These are phyloP conservation scores for Avena eriantha DNA, from an alignment of 176 grass and related monocot genomes.

Conservation along the genomic window DNA sequence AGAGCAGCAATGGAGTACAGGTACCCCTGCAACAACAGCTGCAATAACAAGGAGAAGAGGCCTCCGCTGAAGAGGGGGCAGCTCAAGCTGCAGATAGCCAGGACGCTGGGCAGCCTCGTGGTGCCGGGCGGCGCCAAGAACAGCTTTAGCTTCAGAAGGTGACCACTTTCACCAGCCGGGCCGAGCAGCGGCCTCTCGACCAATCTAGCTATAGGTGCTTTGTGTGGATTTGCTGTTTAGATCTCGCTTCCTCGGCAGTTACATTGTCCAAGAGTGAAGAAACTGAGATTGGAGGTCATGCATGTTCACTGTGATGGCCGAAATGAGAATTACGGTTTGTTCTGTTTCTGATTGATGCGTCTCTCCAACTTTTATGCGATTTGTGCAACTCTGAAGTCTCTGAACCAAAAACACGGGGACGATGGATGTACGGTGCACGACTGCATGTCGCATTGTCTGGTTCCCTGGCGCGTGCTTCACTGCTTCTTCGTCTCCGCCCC, in stretches of 20 bases:
- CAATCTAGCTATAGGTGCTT: background rate
- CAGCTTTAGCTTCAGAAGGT: too few relatives aligned
- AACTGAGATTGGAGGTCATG: background rate
- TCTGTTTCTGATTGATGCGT: background rate
- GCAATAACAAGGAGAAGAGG: background rate
- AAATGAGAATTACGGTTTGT: background rate
- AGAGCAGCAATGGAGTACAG: conserved; percentile 50
- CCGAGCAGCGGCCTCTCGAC: too few relatives aligned
- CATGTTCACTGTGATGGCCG: background rate
- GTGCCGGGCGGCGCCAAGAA: background rate
- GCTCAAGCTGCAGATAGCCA: conserved; percentile 14
- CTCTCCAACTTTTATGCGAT: background rate
- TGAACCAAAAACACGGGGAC: background rate
- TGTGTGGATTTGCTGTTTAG: background rate
- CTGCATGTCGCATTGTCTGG: background rate
- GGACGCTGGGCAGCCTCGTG: conserved; percentile 3
- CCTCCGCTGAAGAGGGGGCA: conserved; percentile 12
- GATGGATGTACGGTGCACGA: background rate
- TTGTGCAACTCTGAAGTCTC: background rate
- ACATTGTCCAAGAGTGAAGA: conserved; percentile 18
- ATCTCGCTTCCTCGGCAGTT: conserved; percentile 9
- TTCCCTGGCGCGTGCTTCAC: too few relatives aligned
- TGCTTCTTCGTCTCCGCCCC: too few relatives aligned
- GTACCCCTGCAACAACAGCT: background rate
- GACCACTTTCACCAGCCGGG: background rate